Conservation (phyloP, 2,329 filamentous ascomycete species). For the Zalaria obscura region DNA sequence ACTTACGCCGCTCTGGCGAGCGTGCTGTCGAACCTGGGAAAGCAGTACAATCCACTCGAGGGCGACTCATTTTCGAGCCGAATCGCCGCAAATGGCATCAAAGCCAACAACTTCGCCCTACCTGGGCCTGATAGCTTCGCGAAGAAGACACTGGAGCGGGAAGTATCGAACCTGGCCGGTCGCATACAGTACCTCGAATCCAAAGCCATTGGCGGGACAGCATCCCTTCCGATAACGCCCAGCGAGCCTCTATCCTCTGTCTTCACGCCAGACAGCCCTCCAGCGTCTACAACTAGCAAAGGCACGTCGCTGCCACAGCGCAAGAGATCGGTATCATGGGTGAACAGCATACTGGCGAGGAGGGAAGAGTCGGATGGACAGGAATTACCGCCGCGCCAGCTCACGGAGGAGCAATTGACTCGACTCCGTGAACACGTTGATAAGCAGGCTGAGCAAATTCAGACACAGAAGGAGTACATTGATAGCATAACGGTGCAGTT, state of each 20-base stretch:
- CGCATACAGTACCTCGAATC: slow-evolving; percentile 74
- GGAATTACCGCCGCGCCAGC: slow-evolving; percentile 33
- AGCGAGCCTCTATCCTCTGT: slow-evolving; percentile 46
- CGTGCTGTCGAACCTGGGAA: slow-evolving; percentile 31
- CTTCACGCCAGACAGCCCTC: slow-evolving; percentile 41
- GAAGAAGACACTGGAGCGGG: slow-evolving; percentile 68
- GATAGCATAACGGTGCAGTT: slow-evolving; percentile 76
- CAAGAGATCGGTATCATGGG: slow-evolving; percentile 27
- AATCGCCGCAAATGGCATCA: slow-evolving; percentile 35
- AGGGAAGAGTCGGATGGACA: slow-evolving; percentile 34
- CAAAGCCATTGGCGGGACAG: slow-evolving; percentile 46
- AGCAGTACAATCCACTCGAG: slow-evolving; percentile 28
- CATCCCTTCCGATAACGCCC: slow-evolving; percentile 60
- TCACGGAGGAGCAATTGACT: slow-evolving; percentile 71
- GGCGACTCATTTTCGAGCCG: slow-evolving; percentile 30
- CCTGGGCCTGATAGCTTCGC: slow-evolving; percentile 63
- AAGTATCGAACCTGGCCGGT: slow-evolving; percentile 63
- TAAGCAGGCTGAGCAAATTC: slow-evolving; percentile 83
- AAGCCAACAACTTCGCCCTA: slow-evolving; percentile 46
- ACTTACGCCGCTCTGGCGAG: slow-evolving; percentile 22
- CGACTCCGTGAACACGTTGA: slow-evolving; percentile 82
- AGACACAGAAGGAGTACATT: slow-evolving; percentile 74
- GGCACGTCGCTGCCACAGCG: slow-evolving; percentile 12
- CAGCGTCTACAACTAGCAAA: slow-evolving; percentile 15
- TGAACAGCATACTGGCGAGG: slow-evolving; percentile 39